Conservation (phyloP, 73 alveolate species). For the Symbiodinium natans region DNA sequence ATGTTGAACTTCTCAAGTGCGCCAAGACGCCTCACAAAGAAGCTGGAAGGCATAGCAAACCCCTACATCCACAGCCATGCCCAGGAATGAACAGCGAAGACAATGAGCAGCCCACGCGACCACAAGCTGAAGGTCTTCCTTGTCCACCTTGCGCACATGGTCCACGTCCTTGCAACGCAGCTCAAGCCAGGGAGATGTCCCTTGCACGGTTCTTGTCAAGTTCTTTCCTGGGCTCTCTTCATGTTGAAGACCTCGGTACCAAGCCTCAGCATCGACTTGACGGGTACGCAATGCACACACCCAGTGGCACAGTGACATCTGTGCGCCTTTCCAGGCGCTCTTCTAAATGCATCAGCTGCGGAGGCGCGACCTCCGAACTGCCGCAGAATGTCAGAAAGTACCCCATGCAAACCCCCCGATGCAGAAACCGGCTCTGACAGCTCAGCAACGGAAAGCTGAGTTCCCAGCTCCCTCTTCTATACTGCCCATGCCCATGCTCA, state of each 20-base stretch:
- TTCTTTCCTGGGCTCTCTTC: conserved; percentile 77
- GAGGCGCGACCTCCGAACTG: conserved; percentile 14
- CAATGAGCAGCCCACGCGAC: neutral
- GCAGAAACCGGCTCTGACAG: neutral
- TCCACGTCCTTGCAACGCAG: conserved; percentile 8
- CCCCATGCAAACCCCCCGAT: neutral
- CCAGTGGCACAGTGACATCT: no score
- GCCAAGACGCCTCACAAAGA: conserved; percentile 13
- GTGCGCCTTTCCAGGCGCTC: conserved; percentile 85
- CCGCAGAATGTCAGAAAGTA: neutral
- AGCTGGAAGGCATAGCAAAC: neutral
- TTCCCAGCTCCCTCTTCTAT: neutral
- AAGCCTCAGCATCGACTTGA: no score
- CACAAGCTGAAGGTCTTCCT: conserved; percentile 65
- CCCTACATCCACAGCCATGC: neutral
- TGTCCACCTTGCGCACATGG: conserved; percentile 68
- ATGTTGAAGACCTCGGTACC: conserved; percentile 84
- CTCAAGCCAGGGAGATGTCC: neutral
- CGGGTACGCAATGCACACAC: no score
- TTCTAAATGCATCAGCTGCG: conserved; percentile 57
- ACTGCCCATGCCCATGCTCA: conserved; percentile 9
- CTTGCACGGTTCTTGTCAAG: neutral
- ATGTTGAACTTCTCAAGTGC: conserved; percentile 61
- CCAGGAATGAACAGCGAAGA: neutral
- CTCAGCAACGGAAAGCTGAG: neutral